Evolutionary conservation across 1,284 basidiomycete species (phyloP).

Genomic region (Naganishia albida): DNA sequence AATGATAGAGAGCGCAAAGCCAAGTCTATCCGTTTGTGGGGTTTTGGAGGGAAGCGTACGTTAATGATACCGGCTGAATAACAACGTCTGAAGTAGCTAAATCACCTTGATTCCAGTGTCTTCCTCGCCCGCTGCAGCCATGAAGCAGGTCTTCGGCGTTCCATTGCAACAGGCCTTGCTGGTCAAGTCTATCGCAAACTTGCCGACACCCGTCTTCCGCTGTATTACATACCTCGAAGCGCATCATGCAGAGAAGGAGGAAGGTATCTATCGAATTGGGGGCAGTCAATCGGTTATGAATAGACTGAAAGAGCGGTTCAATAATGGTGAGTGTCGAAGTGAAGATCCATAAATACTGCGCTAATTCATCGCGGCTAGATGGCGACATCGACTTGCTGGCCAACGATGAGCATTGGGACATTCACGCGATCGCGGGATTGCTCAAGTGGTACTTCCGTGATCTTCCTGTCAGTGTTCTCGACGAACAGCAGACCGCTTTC

Average conservation of each 20-base stretch:
- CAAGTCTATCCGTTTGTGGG: conserved; percentile 86
- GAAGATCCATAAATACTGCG: not conserved
- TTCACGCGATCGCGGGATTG: conserved; percentile 89
- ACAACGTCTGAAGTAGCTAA: no score
- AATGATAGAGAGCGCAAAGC: conserved; percentile 78
- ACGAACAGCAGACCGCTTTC: conserved; percentile 58
- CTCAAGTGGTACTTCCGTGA: conserved; percentile 89
- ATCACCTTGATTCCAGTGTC: conserved; percentile 40
- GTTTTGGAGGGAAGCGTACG: conserved; percentile 59
- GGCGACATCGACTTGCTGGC: conserved; percentile 85
- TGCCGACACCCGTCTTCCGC: conserved; percentile 93
- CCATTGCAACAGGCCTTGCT: conserved; percentile 83
- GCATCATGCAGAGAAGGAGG: conserved; percentile 89
- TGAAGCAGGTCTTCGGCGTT: conserved; percentile 81
- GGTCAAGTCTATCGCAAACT: conserved; percentile 79
- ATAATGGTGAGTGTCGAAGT: conserved; percentile 61
- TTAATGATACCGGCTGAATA: not conserved
- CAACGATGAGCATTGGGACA: conserved; percentile 88
- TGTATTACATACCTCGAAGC: conserved; percentile 87
- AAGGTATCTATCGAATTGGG: conserved; percentile 94
- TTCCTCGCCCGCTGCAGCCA: conserved; percentile 54
- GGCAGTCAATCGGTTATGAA: conserved; percentile 94
- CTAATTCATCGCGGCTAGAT: conserved; percentile 58
- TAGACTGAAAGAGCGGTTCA: conserved; percentile 87
- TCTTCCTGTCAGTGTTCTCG: conserved; percentile 86